Base-by-base conservation (phyloP, 345 rosid species). In the Dipteronia dyeriana region DNA sequence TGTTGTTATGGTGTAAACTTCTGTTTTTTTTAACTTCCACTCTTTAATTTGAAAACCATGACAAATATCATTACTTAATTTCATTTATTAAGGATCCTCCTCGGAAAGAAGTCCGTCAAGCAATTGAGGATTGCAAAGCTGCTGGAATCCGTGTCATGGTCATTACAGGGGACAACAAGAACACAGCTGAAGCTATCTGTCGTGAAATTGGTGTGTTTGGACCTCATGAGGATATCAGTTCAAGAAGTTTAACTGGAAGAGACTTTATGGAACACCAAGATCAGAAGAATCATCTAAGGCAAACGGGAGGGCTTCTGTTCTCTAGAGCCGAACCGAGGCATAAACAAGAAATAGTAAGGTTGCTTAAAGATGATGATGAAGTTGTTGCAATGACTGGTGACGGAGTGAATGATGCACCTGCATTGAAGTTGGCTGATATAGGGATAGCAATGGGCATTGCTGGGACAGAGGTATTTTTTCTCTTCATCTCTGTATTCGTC, bases 321-420 rank as follows among this genome's bases (percentile, higher is more conserved):
- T 96, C 99, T 4, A 89, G 99, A 89, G 98, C 99, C 59, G 99
- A 96, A 82, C 99, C 99, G 61, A 86, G 86, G 82, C 99, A 96
- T 83, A 96, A 96, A 79, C 99, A 96, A 83, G 99, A 96, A 81
- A 96, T 96, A 79, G 99, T 96, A 47, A 91, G 97, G 85, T 75
- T 94, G 86, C 99, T 96, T 66, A 92, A 96, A 86, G 98, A 88
- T 82, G 97, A 92, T 69, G 97, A 97, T n/a, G 99, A 96, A 84
- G 99, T 96, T 22, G 99, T 96, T 75, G 98, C 99, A 39, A 96
- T 96, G 99, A 96, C 99, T 23, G 98, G 98, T 73, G 99, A 96
- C 83, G 99, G 98, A 81, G 98, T 93, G 71, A 96, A 96, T 75
- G 99, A 96, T 85, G 98, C 98, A 23, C 98, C 99, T 75, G 99